Evolutionary conservation across 805 yeast species (phyloP), one percentile per base, ranked within the genome.

Genomic region (Hanseniaspora pseudoguilliermondii): DNA sequence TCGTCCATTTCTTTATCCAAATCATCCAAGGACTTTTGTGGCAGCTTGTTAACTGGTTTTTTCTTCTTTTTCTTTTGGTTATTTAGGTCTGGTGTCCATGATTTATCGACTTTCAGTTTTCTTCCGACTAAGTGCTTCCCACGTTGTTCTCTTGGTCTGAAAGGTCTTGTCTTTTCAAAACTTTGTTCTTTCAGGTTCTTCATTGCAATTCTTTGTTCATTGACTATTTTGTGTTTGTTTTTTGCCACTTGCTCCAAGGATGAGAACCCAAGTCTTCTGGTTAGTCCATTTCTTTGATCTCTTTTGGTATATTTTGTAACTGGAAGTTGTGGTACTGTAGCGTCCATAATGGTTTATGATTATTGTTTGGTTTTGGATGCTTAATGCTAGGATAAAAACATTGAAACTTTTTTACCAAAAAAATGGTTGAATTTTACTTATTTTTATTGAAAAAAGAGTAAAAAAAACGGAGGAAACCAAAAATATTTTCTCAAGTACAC

Each of bases 1-100:
- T 62, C 66, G 9, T 65, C 70, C 44, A 67, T 57, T 56, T 67
- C 69, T 11, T 66, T 65, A 53, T 67, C 68, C 25, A 67, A 47
- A 16, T 64, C 63, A 23, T 67, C 68, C 3, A 60, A 61, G 2
- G 59, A 57, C 35, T 59, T 54, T 9, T 50, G 44, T 42, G 20
- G 25, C 35, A 32, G 15, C n/a, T 23, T 20, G 3, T 47, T 40
- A 10, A 23, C 35, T 10, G 7, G 35, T 10, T 32, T 18, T 20
- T 18, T 47, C 20, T 34, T 48, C 21, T 34, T 48, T 35, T 38
- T 39, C 39, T 46, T 16, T 25, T n/a, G 15, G 18, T 18, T 27
- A 20, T 48, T 21, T 13, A 32, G 5, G 46, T 35, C 18, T 25
- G 25, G 20, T 13, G 42, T 54, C 49, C 43, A 47, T 25, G 43